Conservation (phyloP, 2,329 filamentous ascomycete genomes). For the Boeremia exigua region DNA sequence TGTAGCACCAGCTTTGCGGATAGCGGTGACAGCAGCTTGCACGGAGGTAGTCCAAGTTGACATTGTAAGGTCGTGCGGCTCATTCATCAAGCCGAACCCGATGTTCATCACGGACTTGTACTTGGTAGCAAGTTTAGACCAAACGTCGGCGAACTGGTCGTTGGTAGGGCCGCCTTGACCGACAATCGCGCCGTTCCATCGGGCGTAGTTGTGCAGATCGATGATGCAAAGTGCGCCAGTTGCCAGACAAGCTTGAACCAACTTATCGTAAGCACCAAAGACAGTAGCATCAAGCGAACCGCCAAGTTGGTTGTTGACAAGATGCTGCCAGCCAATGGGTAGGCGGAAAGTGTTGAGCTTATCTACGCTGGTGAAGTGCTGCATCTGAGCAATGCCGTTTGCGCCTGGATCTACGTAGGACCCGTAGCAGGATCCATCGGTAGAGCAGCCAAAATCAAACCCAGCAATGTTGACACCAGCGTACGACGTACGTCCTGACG, state of each 20-base stretch:
- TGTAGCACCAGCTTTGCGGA: conserved; percentile 68
- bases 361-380: conserved; percentile 62
- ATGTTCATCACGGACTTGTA: conserved; percentile 63
- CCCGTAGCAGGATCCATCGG: conserved; percentile 33
- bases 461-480: conserved; percentile 55
- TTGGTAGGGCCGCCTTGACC: conserved; percentile 70
- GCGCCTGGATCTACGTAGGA: conserved; percentile 14
- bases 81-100: conserved; percentile 73
- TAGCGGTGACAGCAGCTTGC: conserved; percentile 69
- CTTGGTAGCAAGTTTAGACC: conserved; percentile 62
- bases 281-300: conserved; percentile 58
- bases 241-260: conserved; percentile 63
- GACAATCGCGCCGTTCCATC: conserved; percentile 68
- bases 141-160: conserved; percentile 64
- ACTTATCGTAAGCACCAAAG: conserved; percentile 59
- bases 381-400: conserved; percentile 58
- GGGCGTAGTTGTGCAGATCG: conserved; percentile 58
- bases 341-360: conserved; percentile 64
- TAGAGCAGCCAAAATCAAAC: conserved; percentile 56
- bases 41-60: conserved; percentile 64
- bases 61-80: conserved; percentile 65
- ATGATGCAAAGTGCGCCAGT: conserved; percentile 66
- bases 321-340: conserved; percentile 66
- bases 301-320: conserved; percentile 61
- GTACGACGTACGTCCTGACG: conserved; percentile 27